Percentiles rank a stretch among this genome's conserved stretches.
phyloP scores from a whole-genome alignment of 2,329 filamentous ascomycete species.

The Ascosphaera apis region DNA sequence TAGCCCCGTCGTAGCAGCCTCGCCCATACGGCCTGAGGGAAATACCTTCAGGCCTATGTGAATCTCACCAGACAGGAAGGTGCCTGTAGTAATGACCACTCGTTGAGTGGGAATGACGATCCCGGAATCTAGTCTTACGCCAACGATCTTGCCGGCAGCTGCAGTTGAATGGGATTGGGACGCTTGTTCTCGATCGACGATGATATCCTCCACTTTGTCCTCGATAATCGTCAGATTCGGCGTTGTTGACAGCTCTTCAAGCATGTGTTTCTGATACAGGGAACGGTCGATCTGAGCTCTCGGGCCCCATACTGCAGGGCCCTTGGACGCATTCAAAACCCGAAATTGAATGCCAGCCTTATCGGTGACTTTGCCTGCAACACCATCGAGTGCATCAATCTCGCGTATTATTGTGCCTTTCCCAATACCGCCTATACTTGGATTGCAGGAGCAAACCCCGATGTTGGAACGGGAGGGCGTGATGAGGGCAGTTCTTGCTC shows the following conservation, averaged over 20 bases:
- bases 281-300: constrained; percentile 84
- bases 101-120: constrained; percentile 56
- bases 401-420: constrained; percentile 93
- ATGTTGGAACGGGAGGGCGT: constrained; percentile 77
- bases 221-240: constrained; percentile 58
- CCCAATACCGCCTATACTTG: constrained; percentile 92
- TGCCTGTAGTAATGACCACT: constrained; percentile 89
- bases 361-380: constrained; percentile 74
- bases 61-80: constrained; percentile 86
- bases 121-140: constrained; percentile 69
- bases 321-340: constrained; percentile 68
- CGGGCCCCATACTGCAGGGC: constrained; percentile 90
- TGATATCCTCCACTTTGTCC: constrained; percentile 80
- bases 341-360: constrained; percentile 89
- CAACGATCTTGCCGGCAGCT: constrained; percentile 50
- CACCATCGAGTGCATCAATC: constrained; percentile 79
- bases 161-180: constrained; percentile 26
- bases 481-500: constrained; percentile 70
- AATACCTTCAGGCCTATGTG: constrained; percentile 73
- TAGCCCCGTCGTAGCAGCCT: constrained; percentile 75
- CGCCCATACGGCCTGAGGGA: constrained; percentile 78
- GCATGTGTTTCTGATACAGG: constrained; percentile 80
- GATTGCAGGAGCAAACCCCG: constrained; percentile 89
- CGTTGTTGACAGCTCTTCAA: constrained; percentile 57
- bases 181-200: constrained; percentile 36